Evolutionary conservation across 176 grass and related monocot genomes (phyloP).

Genomic region (Themeda triandra): DNA sequence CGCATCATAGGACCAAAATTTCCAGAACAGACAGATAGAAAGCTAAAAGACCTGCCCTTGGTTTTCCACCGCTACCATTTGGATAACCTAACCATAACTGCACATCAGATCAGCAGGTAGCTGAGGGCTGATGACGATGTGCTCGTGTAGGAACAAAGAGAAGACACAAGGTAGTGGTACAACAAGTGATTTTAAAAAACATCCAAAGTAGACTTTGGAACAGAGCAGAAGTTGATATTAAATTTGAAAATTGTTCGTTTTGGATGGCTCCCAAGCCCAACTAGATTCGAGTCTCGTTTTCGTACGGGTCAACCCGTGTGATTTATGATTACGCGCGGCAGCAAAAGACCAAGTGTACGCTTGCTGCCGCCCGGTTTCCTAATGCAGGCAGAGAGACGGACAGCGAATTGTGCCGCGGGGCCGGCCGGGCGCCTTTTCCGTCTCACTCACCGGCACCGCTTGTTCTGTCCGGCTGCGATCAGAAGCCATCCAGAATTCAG

Average conservation of each 20-base stretch:
- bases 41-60: not conserved
- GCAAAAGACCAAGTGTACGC: conserved; percentile 15
- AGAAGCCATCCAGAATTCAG: no score
- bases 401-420: conserved; percentile 10
- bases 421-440: conserved; percentile 25
- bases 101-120: not conserved
- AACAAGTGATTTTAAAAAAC: not conserved
- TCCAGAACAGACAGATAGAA: not conserved
- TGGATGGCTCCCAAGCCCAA: not conserved
- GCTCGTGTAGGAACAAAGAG: not conserved
- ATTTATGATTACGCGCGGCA: conserved; percentile 27
- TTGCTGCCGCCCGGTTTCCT: not conserved
- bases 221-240: not conserved
- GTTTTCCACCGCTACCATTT: not conserved
- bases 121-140: not conserved
- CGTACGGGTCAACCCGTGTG: not conserved
- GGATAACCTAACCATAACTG: conserved; percentile 9
- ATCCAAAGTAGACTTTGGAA: not conserved
- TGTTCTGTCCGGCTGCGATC: not conserved
- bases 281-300: conserved; percentile 11
- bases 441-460: not conserved
- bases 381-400: not conserved
- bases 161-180: not conserved
- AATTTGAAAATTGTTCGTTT: not conserved
- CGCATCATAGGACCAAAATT: not conserved